Base-by-base conservation (phyloP, 441 rosid species). In the Erodium moschatum region DNA sequence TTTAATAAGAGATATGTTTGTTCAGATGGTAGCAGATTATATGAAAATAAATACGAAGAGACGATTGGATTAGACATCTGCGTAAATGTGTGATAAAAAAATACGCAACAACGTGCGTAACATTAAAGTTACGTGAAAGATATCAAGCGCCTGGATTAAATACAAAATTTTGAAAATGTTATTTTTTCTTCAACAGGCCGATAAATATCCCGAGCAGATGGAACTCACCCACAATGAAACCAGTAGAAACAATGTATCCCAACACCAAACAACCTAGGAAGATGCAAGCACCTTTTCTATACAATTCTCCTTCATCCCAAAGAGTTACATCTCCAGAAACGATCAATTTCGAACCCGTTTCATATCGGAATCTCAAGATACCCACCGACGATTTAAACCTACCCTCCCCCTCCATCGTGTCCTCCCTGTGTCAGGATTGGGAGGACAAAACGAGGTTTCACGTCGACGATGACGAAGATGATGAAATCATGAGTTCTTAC, bases 161-260 rank as follows among this genome's bases (percentile, higher is more conserved):
- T n/a, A n/a, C n/a, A n/a, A n/a, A n/a, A 0, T 9, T 38, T 38
- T 38, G 5, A 42, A 42, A 12, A 42, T 42, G 48, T 42, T 13
- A 42, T 42, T 42, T 6, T 9, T 42, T 42, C 18, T 54, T 19
- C 21, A 19, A 15, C 78, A 87, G 96, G 85, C 93, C 96, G 52
- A 86, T 93, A 65, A 88, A 88, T 70, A 88, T 88, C 46, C 91
- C 92, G 62, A 64, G 82, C 66, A 82, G 95, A 84, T 85, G 91
- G 95, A 86, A 79, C 78, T 83, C 88, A 11, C 48, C 70, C 35
- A 73, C 76, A 62, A 24, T 67, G 70, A 67, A 66, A 65, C 79
- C 78, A 15, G 79, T 29, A 1, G 31, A 29, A 29, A 29, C 31
- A 4, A 29, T 29, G 31, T 4, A 29, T 29, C 31, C 31, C 3